Percentiles rank a stretch among this genome's conserved stretches.
These are phyloP conservation scores for Wickerhamiella lipophila DNA, from an alignment of 805 yeast species.

Conservation along the genomic window DNA sequence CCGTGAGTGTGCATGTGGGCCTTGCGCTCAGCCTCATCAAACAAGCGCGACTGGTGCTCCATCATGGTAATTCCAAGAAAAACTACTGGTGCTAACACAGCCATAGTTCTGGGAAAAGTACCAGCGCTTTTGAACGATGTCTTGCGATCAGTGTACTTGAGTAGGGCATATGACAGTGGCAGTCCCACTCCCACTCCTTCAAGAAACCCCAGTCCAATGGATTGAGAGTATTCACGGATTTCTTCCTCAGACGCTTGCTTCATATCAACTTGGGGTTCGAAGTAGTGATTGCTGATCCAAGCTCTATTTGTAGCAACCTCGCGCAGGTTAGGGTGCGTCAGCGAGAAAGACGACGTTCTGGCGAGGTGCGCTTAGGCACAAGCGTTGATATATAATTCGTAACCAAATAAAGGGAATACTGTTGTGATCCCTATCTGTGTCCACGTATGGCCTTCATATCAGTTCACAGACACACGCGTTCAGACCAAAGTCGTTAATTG, in stretches of 20 bases:
- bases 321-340: too few relatives aligned
- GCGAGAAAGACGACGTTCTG: too few relatives aligned
- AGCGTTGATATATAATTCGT: too few relatives aligned
- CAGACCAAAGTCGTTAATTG: neutral
- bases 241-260: slow-evolving; percentile 49
- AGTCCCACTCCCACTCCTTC: slow-evolving; percentile 42
- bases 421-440: too few relatives aligned
- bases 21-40: slow-evolving; percentile 51
- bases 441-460: too few relatives aligned
- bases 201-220: slow-evolving; percentile 46
- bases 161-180: slow-evolving; percentile 42
- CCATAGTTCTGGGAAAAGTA: slow-evolving; percentile 38
- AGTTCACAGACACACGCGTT: too few relatives aligned
- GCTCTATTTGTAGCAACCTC: too few relatives aligned
- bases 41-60: slow-evolving; percentile 55
- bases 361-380: too few relatives aligned
- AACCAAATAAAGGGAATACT: too few relatives aligned
- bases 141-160: slow-evolving; percentile 35
- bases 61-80: slow-evolving; percentile 49
- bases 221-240: slow-evolving; percentile 48
- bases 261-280: too few relatives aligned
- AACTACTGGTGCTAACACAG: slow-evolving; percentile 57
- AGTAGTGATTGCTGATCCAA: too few relatives aligned
- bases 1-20: slow-evolving; percentile 11
- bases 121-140: slow-evolving; percentile 20